A percentile compares a stretch with the other conserved stretches of the same genome.
Evolutionary conservation across 2,329 filamentous ascomycete genomes (phyloP).

Genomic region (Phaeosphaeriaceae sp.): DNA sequence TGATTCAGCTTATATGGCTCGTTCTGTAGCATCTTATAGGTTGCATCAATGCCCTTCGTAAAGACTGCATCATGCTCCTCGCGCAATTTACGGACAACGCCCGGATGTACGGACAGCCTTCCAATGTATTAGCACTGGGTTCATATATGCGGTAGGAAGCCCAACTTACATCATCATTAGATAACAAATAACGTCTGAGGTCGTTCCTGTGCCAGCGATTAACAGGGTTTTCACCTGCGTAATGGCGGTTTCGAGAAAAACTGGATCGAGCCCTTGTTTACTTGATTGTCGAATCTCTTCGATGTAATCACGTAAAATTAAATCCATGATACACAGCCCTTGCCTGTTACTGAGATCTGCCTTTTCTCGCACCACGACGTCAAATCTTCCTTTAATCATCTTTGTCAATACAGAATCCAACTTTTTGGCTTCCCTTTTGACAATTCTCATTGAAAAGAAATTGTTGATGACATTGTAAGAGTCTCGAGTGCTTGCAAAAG

Average conservation of each 20-base stretch:
- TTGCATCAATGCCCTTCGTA: constrained; percentile 48
- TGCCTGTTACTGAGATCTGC: constrained; percentile 46
- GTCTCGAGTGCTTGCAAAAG: constrained; percentile 16
- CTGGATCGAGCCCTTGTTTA: constrained; percentile 32
- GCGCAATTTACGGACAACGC: constrained; percentile 40
- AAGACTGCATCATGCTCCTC: constrained; percentile 62
- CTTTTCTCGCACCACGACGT: constrained; percentile 35
- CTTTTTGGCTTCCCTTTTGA: constrained; percentile 17
- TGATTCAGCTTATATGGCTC: constrained; percentile 57
- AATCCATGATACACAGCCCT: constrained; percentile 45
- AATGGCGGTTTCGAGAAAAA: constrained; percentile 46
- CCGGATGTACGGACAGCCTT: constrained; percentile 35
- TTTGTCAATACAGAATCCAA: constrained; percentile 43
- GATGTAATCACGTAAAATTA: constrained; percentile 38
- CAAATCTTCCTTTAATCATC: constrained; percentile 48
- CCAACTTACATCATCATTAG: constrained; percentile 32
- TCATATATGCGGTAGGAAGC: neutral
- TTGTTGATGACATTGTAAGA: constrained; percentile 28
- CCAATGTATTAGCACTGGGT: neutral
- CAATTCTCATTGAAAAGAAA: constrained; percentile 15
- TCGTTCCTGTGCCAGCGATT: constrained; percentile 54
- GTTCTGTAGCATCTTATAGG: constrained; percentile 49
- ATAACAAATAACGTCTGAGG: constrained; percentile 41
- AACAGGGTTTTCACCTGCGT: constrained; percentile 50
- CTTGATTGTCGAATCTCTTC: constrained; percentile 19